Base-by-base conservation (phyloP, 31 red algal genomes). In the Endocladia muricata region DNA sequence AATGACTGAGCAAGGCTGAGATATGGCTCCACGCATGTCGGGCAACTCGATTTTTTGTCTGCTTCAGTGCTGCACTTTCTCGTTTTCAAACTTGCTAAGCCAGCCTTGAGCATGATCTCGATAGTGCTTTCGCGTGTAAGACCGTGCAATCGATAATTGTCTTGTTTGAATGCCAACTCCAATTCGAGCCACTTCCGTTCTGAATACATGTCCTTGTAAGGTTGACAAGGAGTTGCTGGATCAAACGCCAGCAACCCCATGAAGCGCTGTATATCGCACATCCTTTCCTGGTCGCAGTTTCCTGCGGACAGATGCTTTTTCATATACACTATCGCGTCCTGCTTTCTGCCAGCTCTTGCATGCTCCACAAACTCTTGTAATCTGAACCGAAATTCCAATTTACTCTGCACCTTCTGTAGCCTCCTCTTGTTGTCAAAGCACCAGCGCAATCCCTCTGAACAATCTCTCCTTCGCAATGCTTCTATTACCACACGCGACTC, bases 321-420 rank as follows among this genome's bases (percentile, higher is more conserved):
- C 70, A 92, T 92, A 83, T 98, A 94, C 1, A 40, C 29, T 19
- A 94, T 84, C 2, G 95, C 91, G 28, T 89, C 95, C 15, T 38
- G 43, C 38, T 81, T 83, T 3, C 83, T 70, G 6, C 85, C 81
- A 22, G 70, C 74, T 25, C 95, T 68, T 34, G 91, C 82, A 43
- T 86, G 78, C 66, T 98, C 95, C 17, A 98, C 89, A 92, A 98
- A 98, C 77, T 94, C 95, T 38, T 98, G 95, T 6, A 90, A 44
- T 22, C 91, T 41, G 37, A 98, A 63, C 22, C 88, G 71, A 75
- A 98, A 94, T 52, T 94, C 91, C 13, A 98, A 75, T 29, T 79
- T 91, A 30, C 76, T 84, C 47, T 88, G 71, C 41, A 93, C 74
- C 58, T 90, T 89, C 69, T 76, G 81, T n/a, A 98, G 58, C n/a